Conservation (phyloP, 2,329 filamentous ascomycete genomes). For the Thermochaetoides dissita region DNA sequence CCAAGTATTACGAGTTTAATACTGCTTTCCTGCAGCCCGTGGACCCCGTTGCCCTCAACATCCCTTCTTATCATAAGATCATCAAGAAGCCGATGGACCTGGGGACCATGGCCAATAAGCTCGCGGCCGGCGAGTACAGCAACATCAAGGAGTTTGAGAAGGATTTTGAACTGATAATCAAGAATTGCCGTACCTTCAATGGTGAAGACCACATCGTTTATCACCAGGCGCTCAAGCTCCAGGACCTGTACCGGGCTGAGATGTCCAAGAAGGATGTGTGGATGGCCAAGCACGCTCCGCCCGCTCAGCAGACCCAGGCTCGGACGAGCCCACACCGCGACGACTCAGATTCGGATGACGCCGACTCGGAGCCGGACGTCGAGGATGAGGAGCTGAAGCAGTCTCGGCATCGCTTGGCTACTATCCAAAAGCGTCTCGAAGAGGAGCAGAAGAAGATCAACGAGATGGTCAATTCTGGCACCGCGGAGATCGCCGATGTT, state of each 20-base stretch:
- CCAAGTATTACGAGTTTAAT: slow-evolving; percentile 54
- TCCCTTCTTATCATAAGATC: slow-evolving; percentile 81
- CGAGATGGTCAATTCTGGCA: slow-evolving; percentile 34
- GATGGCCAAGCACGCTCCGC: slow-evolving; percentile 58
- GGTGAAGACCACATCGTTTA: slow-evolving; percentile 58
- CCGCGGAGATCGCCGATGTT: slow-evolving; percentile 37
- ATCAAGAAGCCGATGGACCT: slow-evolving; percentile 98
- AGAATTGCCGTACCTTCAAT: slow-evolving; percentile 90
- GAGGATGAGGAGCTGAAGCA: slow-evolving; percentile 32
- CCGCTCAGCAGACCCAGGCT: slow-evolving; percentile 30
- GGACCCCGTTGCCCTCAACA: slow-evolving; percentile 85
- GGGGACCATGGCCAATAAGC: slow-evolving; percentile 62
- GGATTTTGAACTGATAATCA: slow-evolving; percentile 70
- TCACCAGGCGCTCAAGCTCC: slow-evolving; percentile 54
- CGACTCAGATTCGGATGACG: slow-evolving; percentile 23
- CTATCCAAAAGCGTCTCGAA: slow-evolving; percentile 35
- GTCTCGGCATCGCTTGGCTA: slow-evolving; percentile 31
- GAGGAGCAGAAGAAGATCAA: slow-evolving; percentile 47
- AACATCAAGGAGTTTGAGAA: slow-evolving; percentile 74
- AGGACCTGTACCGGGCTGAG: slow-evolving; percentile 60
- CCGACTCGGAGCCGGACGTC: slow-evolving; percentile 44
- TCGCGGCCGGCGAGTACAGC: slow-evolving; percentile 65
- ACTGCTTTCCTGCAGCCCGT: slow-evolving; percentile 71
- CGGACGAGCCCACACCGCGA: slow-evolving; percentile 49
- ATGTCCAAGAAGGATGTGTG: slow-evolving; percentile 71